phyloP scores from a whole-genome alignment of 2,329 filamentous ascomycete genomes.

The Graphilbum ipis-grandicollis region DNA sequence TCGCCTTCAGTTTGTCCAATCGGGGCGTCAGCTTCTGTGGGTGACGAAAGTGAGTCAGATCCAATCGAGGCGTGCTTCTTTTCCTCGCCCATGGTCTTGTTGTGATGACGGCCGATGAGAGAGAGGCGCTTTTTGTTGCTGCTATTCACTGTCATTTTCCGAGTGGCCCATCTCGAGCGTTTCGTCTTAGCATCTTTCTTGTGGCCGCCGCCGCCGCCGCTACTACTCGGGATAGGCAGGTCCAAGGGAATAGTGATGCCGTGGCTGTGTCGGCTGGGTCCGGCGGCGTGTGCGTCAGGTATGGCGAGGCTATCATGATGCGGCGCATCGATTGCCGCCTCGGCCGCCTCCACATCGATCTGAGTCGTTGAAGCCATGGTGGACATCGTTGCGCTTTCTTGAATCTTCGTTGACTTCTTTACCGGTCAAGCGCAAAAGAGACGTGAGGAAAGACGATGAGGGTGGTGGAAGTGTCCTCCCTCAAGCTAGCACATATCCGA shows the following conservation, averaged over 20 bases:
- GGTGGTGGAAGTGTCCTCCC: no score
- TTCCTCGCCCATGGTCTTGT: constrained; percentile 45
- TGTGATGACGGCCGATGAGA: constrained; percentile 60
- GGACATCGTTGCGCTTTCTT: no score
- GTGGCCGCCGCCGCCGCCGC: neutral
- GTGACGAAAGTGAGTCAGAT: constrained; percentile 14
- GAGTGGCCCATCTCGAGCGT: constrained; percentile 90
- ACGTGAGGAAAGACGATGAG: no score
- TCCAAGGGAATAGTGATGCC: constrained; percentile 10
- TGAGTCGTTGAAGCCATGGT: no score
- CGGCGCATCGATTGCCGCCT: no score
- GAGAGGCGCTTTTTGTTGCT: constrained; percentile 66
- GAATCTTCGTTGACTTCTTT: no score
- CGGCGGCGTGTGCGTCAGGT: neutral
- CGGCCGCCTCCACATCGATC: no score
- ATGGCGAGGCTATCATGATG: no score
- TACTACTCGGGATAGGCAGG: constrained; percentile 13
- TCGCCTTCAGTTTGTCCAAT: no score
- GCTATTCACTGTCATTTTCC: constrained; percentile 60
- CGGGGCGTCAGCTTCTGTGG: constrained; percentile 18
- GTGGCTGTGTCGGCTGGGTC: constrained; percentile 3
- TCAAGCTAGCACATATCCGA: no score
- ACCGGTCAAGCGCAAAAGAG: no score
- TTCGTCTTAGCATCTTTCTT: constrained; percentile 30
- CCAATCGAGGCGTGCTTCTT: constrained; percentile 37